Base-by-base conservation (phyloP, 1,284 basidiomycete species). In the Tilletia horrida region DNA sequence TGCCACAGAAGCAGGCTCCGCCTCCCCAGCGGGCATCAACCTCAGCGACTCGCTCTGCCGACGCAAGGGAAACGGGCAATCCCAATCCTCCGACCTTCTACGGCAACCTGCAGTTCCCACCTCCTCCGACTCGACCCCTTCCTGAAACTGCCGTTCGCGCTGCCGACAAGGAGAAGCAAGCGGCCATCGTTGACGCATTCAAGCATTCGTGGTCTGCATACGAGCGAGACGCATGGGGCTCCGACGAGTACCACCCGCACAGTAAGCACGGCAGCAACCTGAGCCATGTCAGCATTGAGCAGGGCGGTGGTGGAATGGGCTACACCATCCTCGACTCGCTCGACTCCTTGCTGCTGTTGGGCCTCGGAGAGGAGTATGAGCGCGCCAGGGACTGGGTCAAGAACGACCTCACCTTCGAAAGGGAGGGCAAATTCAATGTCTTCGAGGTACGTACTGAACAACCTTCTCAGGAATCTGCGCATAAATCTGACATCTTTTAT, bases 311-410 rank as follows among this genome's bases (percentile, higher is more conserved):
- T 25, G 73, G 73, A 13, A 69, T 80, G 35, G 80, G 80, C 7
- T 81, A 80, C 69, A 79, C 78, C 52, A 78, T 83, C 55, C 72
- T 83, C 64, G 83, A 83, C 68, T 73, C 77, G 9, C 76, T 83
- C 43, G 94, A 97, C 82, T 90, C 90, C 3, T 88, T 97, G 84
- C 86, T 92, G 61, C 83, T 97, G 65, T 90, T 96, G 88, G 91
- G 89, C 1, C 85, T 94, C 13, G 82, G 87, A 11, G 87, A 89
- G 0, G 93, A 95, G 81, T 93, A 93, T 77, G 71, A 84, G 61
- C 86, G 90, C 13, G 91, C 93, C 0, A 84, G 89, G 16, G 80
- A 87, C 48, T 97, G 94, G 93, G 86, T 96, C 21, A 85, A 84
- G 29, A 84, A 86, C 29, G 84, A 87, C 43, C 83, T 97, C 55